Evolutionary conservation across 2,329 filamentous ascomycete genomes (phyloP).

Genomic region (Juglanconis juglandina): DNA sequence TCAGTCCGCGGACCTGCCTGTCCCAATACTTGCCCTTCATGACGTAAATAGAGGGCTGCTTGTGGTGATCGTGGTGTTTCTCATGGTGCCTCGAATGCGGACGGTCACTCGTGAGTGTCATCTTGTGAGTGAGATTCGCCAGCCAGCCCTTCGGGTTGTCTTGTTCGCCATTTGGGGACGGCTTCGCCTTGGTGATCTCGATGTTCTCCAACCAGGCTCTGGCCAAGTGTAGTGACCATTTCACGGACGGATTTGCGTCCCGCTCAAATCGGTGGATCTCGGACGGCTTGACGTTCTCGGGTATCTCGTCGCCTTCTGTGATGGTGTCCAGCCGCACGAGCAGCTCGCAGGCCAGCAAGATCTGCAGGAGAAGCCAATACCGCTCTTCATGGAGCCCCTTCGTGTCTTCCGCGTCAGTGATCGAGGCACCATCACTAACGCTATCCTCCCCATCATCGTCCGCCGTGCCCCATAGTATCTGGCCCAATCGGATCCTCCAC

Average conservation of each 20-base stretch:
- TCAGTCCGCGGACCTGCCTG: conserved; percentile 58
- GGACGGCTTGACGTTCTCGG: conserved; percentile 49
- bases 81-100: conserved; percentile 30
- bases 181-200: conserved; percentile 47
- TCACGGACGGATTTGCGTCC: conserved; percentile 58
- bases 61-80: conserved; percentile 33
- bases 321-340: conserved; percentile 62
- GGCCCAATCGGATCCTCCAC: conserved; percentile 70
- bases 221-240: conserved; percentile 64
- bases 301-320: conserved; percentile 56
- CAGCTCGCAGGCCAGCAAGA: conserved; percentile 63
- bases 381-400: conserved; percentile 58
- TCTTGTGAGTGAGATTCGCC: conserved; percentile 53
- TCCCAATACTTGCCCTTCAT: conserved; percentile 54
- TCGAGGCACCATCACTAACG: conserved; percentile 49
- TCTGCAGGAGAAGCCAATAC: conserved; percentile 65
- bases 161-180: conserved; percentile 21
- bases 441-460: conserved; percentile 52
- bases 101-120: conserved; percentile 39
- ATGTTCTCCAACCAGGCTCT: conserved; percentile 68
- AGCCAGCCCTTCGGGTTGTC: conserved; percentile 46
- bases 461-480: conserved; percentile 63
- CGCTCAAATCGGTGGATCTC: conserved; percentile 61
- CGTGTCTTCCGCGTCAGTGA: conserved; percentile 44
- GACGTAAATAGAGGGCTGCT: conserved; percentile 40